Percentiles rank a stretch among this genome's conserved stretches.
Conservation (phyloP, 2,329 filamentous ascomycete genomes). For the Clonostachys solani region DNA sequence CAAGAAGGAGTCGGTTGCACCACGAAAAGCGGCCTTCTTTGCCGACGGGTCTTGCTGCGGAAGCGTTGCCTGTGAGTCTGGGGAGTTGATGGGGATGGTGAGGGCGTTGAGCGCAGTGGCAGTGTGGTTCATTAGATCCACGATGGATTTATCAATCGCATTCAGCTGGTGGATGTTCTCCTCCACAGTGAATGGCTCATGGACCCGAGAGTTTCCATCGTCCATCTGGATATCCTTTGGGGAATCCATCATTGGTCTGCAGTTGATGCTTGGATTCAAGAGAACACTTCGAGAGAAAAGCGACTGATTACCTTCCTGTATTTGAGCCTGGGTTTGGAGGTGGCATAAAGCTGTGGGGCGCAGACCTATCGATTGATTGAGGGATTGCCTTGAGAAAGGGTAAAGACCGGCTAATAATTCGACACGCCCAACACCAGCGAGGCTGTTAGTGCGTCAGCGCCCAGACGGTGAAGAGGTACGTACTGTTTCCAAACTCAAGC, state of each 20-base stretch:
- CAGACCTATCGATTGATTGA: too few relatives aligned
- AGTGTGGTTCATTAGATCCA: slow-evolving; percentile 35
- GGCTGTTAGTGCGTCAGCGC: too few relatives aligned
- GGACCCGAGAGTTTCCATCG: slow-evolving; percentile 11
- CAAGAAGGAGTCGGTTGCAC: slow-evolving; percentile 64
- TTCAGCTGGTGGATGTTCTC: slow-evolving; percentile 80
- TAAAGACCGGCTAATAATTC: too few relatives aligned
- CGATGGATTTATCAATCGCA: slow-evolving; percentile 64
- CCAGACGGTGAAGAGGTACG: too few relatives aligned
- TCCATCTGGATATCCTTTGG: slow-evolving; percentile 23
- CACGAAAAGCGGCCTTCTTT: slow-evolving; percentile 52
- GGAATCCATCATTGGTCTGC: slow-evolving; percentile 16
- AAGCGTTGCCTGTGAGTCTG: slow-evolving; percentile 2
- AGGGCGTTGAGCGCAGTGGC: slow-evolving; percentile 40
- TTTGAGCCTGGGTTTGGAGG: too few relatives aligned
- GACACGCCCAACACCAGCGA: too few relatives aligned
- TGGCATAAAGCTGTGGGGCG: too few relatives aligned
- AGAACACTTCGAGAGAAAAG: too few relatives aligned
- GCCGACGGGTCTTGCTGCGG: slow-evolving; percentile 35
- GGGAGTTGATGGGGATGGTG: slow-evolving; percentile 20
- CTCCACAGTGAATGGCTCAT: slow-evolving; percentile 61
- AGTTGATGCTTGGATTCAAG: too few relatives aligned
- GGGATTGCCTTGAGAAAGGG: too few relatives aligned
- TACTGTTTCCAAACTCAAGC: too few relatives aligned
- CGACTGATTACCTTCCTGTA: too few relatives aligned